These are phyloP conservation scores for Ustilago loliicola DNA, from an alignment of 1,284 basidiomycete genomes.

Conservation along the genomic window DNA sequence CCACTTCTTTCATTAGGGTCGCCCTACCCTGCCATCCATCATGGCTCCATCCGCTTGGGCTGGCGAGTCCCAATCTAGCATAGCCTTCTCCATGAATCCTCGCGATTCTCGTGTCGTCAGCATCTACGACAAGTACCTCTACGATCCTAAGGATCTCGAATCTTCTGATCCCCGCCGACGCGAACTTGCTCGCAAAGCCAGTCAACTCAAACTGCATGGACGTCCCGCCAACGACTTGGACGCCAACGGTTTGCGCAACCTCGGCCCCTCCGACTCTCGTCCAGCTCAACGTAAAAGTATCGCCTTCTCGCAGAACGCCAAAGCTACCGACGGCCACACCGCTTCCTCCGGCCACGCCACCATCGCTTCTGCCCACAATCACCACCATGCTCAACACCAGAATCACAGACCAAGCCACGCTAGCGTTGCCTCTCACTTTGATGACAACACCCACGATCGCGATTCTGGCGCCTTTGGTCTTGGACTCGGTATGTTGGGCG, in stretches of 20 bases:
- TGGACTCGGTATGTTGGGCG: conserved; percentile 55
- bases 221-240: conserved; percentile 43
- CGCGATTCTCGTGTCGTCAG: conserved; percentile 60
- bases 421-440: conserved; percentile 7
- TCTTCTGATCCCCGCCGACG: conserved; percentile 55
- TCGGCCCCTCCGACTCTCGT: conserved; percentile 5
- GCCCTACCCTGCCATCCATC: not conserved
- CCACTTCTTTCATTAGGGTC: not conserved
- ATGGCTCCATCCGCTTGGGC: conserved; percentile 34
- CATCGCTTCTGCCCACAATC: conserved; percentile 7
- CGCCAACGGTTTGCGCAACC: conserved; percentile 39
- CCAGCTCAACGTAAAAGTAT: conserved; percentile 41
- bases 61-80: conserved; percentile 47
- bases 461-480: conserved; percentile 57
- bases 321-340: conserved; percentile 30
- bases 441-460: conserved; percentile 20
- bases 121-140: conserved; percentile 64
- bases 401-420: conserved; percentile 13
- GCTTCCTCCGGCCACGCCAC: conserved; percentile 23
- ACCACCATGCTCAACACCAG: not conserved
- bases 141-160: conserved; percentile 56
- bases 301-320: conserved; percentile 50
- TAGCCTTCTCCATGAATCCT: conserved; percentile 44
- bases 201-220: conserved; percentile 48
- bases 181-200: conserved; percentile 53